These are phyloP conservation scores for Isoetes taiwanensis DNA, from an alignment of 75 land plant species.

Conservation along the genomic window DNA sequence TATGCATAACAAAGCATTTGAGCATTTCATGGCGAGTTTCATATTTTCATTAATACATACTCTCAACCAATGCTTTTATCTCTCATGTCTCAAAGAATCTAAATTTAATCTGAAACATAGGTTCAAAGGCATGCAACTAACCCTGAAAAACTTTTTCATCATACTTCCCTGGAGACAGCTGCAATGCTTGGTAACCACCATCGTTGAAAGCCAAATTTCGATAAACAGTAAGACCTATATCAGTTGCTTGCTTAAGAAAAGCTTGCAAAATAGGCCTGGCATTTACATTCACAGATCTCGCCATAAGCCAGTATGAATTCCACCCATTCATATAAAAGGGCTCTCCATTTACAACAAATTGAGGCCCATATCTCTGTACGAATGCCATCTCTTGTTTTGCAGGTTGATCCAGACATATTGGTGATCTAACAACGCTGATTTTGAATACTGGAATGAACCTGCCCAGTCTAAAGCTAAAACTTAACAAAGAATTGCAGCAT, in stretches of 20 bases:
- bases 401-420: no score
- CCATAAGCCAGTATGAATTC: conserved; percentile 95
- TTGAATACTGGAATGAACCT: no score
- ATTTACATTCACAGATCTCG: conserved; percentile 32
- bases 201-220: conserved; percentile 94
- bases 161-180: conserved; percentile 50
- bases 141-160: conserved; percentile 69
- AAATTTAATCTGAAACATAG: no score
- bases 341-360: conserved; percentile 46
- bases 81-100: no score
- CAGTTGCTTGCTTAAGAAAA: conserved; percentile 39
- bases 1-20: no score
- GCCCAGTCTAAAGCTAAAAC: no score
- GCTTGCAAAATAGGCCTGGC: conserved; percentile 32
- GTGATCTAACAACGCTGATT: no score
- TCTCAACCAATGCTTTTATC: no score
- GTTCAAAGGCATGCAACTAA: no score
- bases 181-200: conserved; percentile 56
- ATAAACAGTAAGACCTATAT: conserved; percentile 71
- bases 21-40: no score
- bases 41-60: no score
- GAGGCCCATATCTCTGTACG: conserved; percentile 58
- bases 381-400: conserved; percentile 27
- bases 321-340: conserved; percentile 75
- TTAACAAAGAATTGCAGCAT: no score